Evolutionary conservation across 306 rosid genomes (phyloP), one percentile per base, ranked within the genome.

Genomic region (Trifolium fragiferum): DNA sequence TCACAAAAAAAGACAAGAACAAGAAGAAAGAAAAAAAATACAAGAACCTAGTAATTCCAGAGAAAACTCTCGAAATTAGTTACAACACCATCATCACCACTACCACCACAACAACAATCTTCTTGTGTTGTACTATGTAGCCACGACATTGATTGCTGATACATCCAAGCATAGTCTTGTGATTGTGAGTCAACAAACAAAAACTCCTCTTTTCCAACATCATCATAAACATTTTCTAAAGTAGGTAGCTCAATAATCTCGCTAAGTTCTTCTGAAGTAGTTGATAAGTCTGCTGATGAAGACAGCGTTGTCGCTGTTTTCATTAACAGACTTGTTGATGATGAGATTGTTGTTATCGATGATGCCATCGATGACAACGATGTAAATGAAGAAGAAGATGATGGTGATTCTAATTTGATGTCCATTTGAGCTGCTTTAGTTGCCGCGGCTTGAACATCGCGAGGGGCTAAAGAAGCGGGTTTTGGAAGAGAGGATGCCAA

Each of bases 381-480:
- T 0, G 87, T 76, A 10, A 73, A 40, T 0, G 86, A 75, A 0
- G 82, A 59, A 0, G 84, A 72, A 0, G 58, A 12, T 0, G 79
- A 37, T 0, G 84, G 61, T 41, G 33, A 8, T 7, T 66, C 30
- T 13, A 49, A 4, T 50, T 61, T 1, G 58, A 40, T 18, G 60
- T 77, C 84, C 97, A 91, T 91, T 47, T 87, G 88, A 4, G 98
- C 98, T 0, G 97, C 98, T 44, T 90, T 84, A 0, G 86, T 51
- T 0, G 98, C 98, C 0, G 97, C 97, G 0, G 93, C 97, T 18
- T 91, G 97, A 3, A 94, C 87, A 8, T 94, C 96, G 0, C 91
- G 87, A 0, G 97, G 95, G 2, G 95, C 64, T 15, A 83, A 81
- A 0, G 98, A 91, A 2, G 16, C 86, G 0, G 97, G 98, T 9